phyloP scores from a whole-genome alignment of 768 basidiomycete species.

The Boletus reticuloceps region DNA sequence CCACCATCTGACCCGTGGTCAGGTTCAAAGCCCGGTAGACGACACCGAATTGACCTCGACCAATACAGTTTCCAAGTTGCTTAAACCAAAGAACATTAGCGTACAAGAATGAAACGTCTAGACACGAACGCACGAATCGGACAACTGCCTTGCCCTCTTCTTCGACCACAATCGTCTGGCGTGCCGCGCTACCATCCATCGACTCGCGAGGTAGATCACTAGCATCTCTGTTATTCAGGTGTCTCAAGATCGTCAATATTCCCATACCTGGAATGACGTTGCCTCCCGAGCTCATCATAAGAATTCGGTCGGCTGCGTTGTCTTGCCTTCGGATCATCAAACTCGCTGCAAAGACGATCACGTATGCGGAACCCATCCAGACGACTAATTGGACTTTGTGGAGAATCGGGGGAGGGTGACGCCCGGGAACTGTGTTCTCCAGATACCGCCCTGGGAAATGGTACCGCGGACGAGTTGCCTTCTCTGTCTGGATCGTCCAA shows the following conservation, averaged over 20 bases:
- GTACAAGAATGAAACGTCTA: not conserved
- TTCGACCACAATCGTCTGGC: slow-evolving; percentile 70
- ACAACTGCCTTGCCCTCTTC: slow-evolving; percentile 80
- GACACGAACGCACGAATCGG: slow-evolving; percentile 65
- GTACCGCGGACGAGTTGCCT: slow-evolving; percentile 44
- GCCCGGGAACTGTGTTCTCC: slow-evolving; percentile 41
- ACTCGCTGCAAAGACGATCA: slow-evolving; percentile 72
- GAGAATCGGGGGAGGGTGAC: slow-evolving; percentile 40
- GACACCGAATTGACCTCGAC: slow-evolving; percentile 93
- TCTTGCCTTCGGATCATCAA: slow-evolving; percentile 53
- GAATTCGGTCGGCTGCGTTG: slow-evolving; percentile 61
- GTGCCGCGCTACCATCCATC: slow-evolving; percentile 59
- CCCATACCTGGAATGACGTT: slow-evolving; percentile 63
- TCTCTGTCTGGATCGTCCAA: slow-evolving; percentile 35
- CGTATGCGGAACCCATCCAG: slow-evolving; percentile 40
- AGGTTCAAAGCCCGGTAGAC: slow-evolving; percentile 94
- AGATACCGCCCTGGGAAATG: slow-evolving; percentile 63
- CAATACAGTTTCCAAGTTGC: slow-evolving; percentile 99
- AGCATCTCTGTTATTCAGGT: slow-evolving; percentile 49
- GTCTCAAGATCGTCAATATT: slow-evolving; percentile 66
- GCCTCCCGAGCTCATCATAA: slow-evolving; percentile 63
- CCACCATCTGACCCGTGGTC: slow-evolving; percentile 95
- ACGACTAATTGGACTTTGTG: slow-evolving; percentile 27
- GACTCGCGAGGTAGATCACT: slow-evolving; percentile 69
- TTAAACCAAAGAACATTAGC: slow-evolving; percentile 32